Evolutionary conservation across 2,329 filamentous ascomycete species (phyloP), one percentile per base, ranked within the genome.

Genomic region (Thielaviopsis punctulata): DNA sequence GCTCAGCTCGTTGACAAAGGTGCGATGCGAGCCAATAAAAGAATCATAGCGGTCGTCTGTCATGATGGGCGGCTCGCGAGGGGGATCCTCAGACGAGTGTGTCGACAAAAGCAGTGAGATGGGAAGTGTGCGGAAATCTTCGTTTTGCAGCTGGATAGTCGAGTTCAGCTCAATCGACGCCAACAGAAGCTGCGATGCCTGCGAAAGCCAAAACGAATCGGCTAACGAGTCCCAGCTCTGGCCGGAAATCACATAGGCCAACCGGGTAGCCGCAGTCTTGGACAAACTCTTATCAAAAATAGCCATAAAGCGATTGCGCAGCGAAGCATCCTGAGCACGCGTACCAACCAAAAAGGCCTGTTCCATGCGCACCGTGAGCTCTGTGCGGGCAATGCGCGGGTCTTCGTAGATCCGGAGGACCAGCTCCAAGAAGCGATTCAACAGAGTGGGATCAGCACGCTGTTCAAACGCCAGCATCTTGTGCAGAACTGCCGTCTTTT

Each of bases 341-440:
- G 90, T 93, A 24, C 93, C 92, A 48, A 98, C 92, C 57, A 99
- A 74, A 73, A 98, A 99, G 4, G 92, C 92, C 66, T 96, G 90
- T 68, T 99, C 92, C 76, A 99, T 84, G 3, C 93, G 80, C 9
- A 99, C 93, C 0, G 92, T 96, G 51, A 99, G 75, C 66, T 99
- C 92, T 0, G 90, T 95, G 27, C 89, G 78, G 1, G 89, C 88
- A 57, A 98, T 92, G 67, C 93, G 95, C 0, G 88, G 86, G 61
- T 98, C 92, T 62, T 98, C 93, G 63, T 99, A 99, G 55, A 99
- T 95, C 48, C 89, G 82, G 59, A 98, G 94, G 23, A 99, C 92
- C 23, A 99, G 78, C 58, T 96, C 86, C 54, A 98, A 73, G 69
- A 96, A 99, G 62, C 90, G 90, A 59, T 83, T 88, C 53, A 98